These are phyloP conservation scores for Eimeria falciformis DNA, from an alignment of 169 alveolate species.

Conservation along the genomic window DNA sequence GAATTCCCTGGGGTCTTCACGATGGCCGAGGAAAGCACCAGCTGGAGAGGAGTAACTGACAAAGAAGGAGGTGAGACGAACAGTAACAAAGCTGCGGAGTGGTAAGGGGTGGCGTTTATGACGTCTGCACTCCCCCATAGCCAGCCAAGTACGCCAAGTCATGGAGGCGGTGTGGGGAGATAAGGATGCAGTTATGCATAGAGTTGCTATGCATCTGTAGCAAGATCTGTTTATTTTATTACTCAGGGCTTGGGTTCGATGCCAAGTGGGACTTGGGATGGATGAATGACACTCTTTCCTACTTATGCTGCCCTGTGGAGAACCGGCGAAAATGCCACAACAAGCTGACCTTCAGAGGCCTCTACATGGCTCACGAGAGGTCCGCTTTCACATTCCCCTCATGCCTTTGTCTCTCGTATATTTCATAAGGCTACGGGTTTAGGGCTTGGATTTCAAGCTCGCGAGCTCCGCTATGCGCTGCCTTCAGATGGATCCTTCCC, in stretches of 20 bases:
- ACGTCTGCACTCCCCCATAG: no score
- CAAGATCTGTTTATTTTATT: no score
- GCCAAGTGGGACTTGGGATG: slow-evolving; percentile 87
- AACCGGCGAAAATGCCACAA: slow-evolving; percentile 80
- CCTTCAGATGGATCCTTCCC: slow-evolving; percentile 82
- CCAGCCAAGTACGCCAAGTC: no score
- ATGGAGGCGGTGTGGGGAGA: no score
- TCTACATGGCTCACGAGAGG: slow-evolving; percentile 85
- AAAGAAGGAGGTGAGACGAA: slow-evolving; percentile 51
- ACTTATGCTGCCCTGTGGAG: slow-evolving; percentile 81
- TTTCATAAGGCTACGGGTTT: not conserved
- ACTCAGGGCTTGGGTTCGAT: slow-evolving; percentile 86
- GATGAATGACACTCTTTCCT: slow-evolving; percentile 86
- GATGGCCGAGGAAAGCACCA: slow-evolving; percentile 86
- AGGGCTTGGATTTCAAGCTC: not conserved
- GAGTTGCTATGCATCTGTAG: not conserved
- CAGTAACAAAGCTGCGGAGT: no score
- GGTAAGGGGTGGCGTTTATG: no score
- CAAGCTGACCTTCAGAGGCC: slow-evolving; percentile 85
- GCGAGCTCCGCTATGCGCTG: no score
- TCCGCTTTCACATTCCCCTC: not conserved
- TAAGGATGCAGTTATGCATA: not conserved
- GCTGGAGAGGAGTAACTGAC: slow-evolving; percentile 86
- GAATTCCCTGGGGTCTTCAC: slow-evolving; percentile 86
- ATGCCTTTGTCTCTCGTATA: not conserved